These are phyloP conservation scores for Ziziphus jujuba DNA, from an alignment of 306 rosid genomes.

Conservation along the genomic window DNA sequence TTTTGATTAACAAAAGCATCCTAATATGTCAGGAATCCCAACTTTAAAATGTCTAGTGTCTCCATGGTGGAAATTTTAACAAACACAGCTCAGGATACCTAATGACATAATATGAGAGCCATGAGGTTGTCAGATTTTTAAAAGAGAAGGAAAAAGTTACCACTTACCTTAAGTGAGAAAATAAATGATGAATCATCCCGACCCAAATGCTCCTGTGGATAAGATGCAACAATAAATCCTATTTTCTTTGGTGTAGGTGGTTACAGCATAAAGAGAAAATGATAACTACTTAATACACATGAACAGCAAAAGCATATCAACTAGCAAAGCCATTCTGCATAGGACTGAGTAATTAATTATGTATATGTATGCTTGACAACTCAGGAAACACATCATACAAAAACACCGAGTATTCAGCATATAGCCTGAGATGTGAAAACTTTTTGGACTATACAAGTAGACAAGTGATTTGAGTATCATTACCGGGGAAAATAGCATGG, in stretches of 20 bases:
- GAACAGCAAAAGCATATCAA: not conserved
- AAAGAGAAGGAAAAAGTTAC: conserved; percentile 6
- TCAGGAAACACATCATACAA: not conserved
- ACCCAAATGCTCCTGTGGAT: conserved; percentile 80
- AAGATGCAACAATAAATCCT: conserved; percentile 18
- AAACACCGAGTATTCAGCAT: not conserved
- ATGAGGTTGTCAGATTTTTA: not conserved
- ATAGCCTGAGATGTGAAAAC: not conserved
- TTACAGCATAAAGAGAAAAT: conserved; percentile 15
- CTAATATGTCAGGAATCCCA: no score
- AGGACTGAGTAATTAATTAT: not conserved
- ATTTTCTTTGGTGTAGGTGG: conserved; percentile 20
- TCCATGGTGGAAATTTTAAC: not conserved
- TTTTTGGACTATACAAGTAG: not conserved
- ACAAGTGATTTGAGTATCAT: not conserved
- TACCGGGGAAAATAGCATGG: not conserved
- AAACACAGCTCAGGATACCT: not conserved
- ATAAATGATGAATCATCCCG: conserved; percentile 85
- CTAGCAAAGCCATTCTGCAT: not conserved
- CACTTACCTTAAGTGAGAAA: conserved; percentile 82
- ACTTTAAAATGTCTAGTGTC: no score
- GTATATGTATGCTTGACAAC: not conserved
- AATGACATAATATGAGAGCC: not conserved
- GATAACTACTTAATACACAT: conserved; percentile 11
- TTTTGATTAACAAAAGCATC: no score